phyloP scores from a whole-genome alignment of 2,329 filamentous ascomycete genomes.

The Neoascochyta sp. region DNA sequence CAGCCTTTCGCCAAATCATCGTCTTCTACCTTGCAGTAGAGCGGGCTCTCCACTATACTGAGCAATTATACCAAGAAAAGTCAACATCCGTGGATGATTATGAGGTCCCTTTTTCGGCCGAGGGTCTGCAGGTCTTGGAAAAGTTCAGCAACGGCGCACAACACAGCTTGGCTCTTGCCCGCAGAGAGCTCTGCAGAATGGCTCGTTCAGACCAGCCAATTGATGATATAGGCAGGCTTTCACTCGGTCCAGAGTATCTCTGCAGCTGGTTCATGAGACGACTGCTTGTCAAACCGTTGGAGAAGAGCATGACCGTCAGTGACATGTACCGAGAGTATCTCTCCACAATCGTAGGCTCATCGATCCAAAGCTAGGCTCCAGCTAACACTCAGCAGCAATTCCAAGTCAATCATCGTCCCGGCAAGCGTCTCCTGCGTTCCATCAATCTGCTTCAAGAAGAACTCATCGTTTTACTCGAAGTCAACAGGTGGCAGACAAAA shows the following conservation, averaged over 20 bases:
- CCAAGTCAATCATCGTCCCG: conserved; percentile 32
- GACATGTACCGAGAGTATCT: conserved; percentile 34
- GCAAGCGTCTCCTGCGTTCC: conserved; percentile 31
- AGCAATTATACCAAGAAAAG: conserved; percentile 4
- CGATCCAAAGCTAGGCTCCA: neutral
- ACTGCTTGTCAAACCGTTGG: conserved; percentile 27
- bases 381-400: conserved; percentile 27
- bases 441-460: conserved; percentile 37
- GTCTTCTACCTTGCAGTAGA: conserved; percentile 27
- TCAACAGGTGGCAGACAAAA: conserved; percentile 28
- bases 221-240: conserved; percentile 15
- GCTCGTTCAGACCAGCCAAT: conserved; percentile 8
- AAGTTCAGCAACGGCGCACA: conserved; percentile 15
- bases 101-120: conserved; percentile 7
- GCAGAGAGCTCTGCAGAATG: conserved; percentile 29
- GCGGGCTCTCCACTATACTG: conserved; percentile 18
- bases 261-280: conserved; percentile 32
- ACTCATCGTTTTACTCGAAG: conserved; percentile 15
- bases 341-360: conserved; percentile 24
- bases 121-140: conserved; percentile 15
- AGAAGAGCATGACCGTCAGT: conserved; percentile 21
- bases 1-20: conserved; percentile 19
- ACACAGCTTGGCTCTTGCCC: conserved; percentile 10
- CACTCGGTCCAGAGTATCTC: conserved; percentile 26
- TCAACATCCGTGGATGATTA: neutral